A percentile compares a stretch with the other conserved stretches of the same genome.
These are phyloP conservation scores for Candida peoriensis DNA, from an alignment of 805 yeast species.

Conservation along the genomic window DNA sequence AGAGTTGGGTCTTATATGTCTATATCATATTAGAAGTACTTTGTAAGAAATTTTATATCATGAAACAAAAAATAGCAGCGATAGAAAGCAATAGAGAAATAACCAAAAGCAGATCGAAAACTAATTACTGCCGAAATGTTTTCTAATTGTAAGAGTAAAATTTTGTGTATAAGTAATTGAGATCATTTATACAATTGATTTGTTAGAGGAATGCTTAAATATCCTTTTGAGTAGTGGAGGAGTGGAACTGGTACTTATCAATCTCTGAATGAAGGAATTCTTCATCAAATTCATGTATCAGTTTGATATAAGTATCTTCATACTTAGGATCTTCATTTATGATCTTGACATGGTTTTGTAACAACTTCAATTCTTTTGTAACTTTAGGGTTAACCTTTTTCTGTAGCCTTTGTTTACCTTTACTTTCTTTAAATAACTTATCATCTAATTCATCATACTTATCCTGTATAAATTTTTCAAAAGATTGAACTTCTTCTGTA, in stretches of 20 bases:
- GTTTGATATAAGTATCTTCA: constrained; percentile 9
- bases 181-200: too few species aligned
- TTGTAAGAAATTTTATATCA: too few species aligned
- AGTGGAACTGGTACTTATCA: constrained; percentile 8
- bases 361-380: constrained; percentile 11
- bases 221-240: constrained; percentile 13
- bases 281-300: constrained; percentile 18
- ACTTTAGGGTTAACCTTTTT: constrained; percentile 19
- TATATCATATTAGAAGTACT: too few species aligned
- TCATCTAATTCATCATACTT: constrained; percentile 20
- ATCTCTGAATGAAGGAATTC: constrained; percentile 18
- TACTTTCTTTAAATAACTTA: constrained; percentile 16
- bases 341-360: constrained; percentile 15
- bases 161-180: too few species aligned
- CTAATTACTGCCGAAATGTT: too few species aligned
- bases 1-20: too few species aligned
- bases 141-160: too few species aligned
- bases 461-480: constrained; percentile 7
- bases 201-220: constrained; percentile 2
- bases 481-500: constrained; percentile 3
- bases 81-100: too few species aligned
- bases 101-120: too few species aligned
- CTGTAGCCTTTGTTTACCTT: constrained; percentile 18
- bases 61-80: too few species aligned
- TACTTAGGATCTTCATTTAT: constrained; percentile 16